Base-by-base conservation (phyloP, 192 early-diverging fungal species). In the Coemansia reversa region DNA sequence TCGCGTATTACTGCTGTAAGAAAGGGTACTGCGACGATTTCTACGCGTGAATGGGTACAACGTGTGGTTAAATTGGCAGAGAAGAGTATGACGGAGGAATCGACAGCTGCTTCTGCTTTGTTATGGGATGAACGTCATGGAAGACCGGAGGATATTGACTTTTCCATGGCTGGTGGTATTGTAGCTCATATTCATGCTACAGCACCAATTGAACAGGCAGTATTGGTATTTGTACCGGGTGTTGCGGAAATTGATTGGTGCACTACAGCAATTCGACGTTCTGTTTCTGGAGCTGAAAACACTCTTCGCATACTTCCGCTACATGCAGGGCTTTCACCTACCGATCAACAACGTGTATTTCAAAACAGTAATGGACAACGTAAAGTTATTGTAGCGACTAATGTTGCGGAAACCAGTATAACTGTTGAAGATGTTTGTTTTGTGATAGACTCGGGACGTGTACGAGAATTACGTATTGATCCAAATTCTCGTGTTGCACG, bases 371-470 rank as follows among this genome's bases (percentile, higher is more conserved):
- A 57, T 1, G 79, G 84, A 7, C 82, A 78, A 4, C 84, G 96
- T 9, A 97, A 95, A 65, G 88, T 96, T 0, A 83, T 98, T 0
- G 86, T 98, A 2, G 84, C 96, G 0, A 96, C 94, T 11, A 96
- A 95, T 57, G 86, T 94, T 28, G 94, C 94, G 3, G 94, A 96
- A 58, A 77, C 74, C 23, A 70, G 75, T n/a, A 82, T 80, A 54
- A 75, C 70, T n/a, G 86, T 86, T 45, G 90, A 93, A 27, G 90
- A 89, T 45, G 75, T 91, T 16, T 86, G 87, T 5, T 88, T 86
- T 74, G 90, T 91, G 0, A 78, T 91, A 32, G 90, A 91, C 60
- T 77, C 84, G 1, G 90, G 90, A 0, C 77, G 88, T 7, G 87
- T 89, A 24, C 87, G 88, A 56, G 87, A 88, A 58, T 72, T 83